Evolutionary conservation across 495 filamentous ascomycete genomes (phyloP).

Genomic region (Aspergillus baeticus): DNA sequence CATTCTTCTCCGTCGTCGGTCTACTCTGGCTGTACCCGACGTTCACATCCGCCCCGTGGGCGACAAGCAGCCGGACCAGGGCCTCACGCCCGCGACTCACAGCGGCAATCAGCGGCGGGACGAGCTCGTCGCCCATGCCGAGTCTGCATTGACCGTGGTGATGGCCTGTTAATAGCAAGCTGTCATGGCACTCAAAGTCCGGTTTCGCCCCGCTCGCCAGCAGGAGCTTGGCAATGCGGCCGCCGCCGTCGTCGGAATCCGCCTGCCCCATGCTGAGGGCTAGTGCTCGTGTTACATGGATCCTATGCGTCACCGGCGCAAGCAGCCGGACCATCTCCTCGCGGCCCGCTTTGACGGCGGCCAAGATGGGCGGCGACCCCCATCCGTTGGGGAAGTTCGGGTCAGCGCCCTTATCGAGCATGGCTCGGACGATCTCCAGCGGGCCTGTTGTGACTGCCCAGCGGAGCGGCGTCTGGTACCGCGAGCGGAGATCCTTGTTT

Average conservation of each 20-base stretch:
- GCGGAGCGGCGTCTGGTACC: background rate
- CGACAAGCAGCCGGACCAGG: background rate
- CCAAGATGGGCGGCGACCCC: background rate
- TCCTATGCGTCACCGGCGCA: background rate
- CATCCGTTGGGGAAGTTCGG: background rate
- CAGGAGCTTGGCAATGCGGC: background rate
- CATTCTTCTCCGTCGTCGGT: background rate
- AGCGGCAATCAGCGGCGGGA: constrained; percentile 1
- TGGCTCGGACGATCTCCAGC: background rate
- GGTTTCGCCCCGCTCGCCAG: background rate
- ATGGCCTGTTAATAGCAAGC: too few relatives aligned
- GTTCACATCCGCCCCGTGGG: constrained; percentile 1
- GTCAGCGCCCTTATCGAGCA: background rate
- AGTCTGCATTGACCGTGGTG: background rate
- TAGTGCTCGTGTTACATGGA: background rate
- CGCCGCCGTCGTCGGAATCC: too few relatives aligned
- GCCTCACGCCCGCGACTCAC: background rate
- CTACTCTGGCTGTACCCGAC: background rate
- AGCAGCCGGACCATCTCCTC: background rate
- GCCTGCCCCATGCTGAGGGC: background rate
- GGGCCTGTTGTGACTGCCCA: background rate
- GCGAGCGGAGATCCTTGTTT: too few relatives aligned
- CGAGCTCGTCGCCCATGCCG: background rate
- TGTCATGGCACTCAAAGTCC: background rate
- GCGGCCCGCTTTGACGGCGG: background rate